Evolutionary conservation across 2,329 filamentous ascomycete species (phyloP), one percentile per base, ranked within the genome.

Genomic region (Alternaria rosae): DNA sequence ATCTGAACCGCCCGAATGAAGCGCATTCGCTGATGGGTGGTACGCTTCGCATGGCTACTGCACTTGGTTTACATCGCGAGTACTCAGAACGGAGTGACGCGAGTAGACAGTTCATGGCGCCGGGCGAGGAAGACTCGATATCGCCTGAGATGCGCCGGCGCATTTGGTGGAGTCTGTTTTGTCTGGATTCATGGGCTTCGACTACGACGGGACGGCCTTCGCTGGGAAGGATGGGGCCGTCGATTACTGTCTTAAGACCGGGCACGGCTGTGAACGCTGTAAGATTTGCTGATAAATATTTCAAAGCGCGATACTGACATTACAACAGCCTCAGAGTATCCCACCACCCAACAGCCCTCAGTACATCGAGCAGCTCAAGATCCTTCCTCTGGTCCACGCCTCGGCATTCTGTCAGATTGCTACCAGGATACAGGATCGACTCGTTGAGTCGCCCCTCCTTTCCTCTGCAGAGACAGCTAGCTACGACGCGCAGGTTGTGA

Each of bases 341-440:
- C 73, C 70, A 9, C 72, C 77, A 55, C 72, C 76, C 42, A 78
- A 76, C 45, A 78, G 76, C 51, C 71, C 73, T 13, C 72, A 78
- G 35, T 76, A 76, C 61, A 70, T 85, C 72, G 83, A 83, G 52
- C 88, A 91, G 50, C 85, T 89, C 2, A 88, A 88, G 57, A 88
- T 91, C 57, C 83, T 93, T 5, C 91, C 91, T 0, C 79, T 93
- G 15, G 87, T 92, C 26, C 89, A 94, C 77, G 92, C 92, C 75
- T 90, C 92, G 65, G 88, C 89, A 53, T 94, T 94, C 78, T 92
- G 91, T 80, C 91, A 91, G 76, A 91, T 94, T 62, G 89, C 91
- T 20, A 92, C 91, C 0, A 87, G 88, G 63, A 91, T 94, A 59
- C 92, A 94, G 75, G 91, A 94, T 71, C 86, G 88, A 54, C 84